Percentiles rank a stretch among this genome's conserved stretches.
These are phyloP conservation scores for Lentinus brumalis DNA, from an alignment of 768 basidiomycete species.

Conservation along the genomic window DNA sequence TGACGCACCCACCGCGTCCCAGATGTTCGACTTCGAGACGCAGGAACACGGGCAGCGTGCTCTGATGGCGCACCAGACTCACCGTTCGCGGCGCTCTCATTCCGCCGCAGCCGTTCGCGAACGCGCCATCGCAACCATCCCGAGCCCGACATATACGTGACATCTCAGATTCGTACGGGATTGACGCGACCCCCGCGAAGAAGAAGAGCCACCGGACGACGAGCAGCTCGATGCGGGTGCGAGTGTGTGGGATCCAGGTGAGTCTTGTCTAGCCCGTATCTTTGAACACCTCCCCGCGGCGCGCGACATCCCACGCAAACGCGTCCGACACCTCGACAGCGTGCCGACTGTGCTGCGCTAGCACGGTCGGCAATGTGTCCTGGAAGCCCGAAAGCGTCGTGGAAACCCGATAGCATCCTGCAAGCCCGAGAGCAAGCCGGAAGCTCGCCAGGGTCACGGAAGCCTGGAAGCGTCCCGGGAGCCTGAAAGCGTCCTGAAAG, in stretches of 20 bases:
- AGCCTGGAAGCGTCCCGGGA: too few species aligned
- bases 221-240: slow-evolving; percentile 84
- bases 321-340: too few species aligned
- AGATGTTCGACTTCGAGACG: slow-evolving; percentile 34
- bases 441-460: too few species aligned
- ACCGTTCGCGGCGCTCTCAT: slow-evolving; percentile 14
- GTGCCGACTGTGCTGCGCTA: too few species aligned
- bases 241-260: slow-evolving; percentile 99
- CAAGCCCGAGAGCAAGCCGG: too few species aligned
- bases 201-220: slow-evolving; percentile 98
- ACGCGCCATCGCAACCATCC: slow-evolving; percentile 5
- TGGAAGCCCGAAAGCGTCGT: too few species aligned
- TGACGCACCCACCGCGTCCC: slow-evolving; percentile 31
- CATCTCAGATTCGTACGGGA: slow-evolving; percentile 95
- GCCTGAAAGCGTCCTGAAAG: too few species aligned
- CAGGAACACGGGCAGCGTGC: slow-evolving; percentile 4
- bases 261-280: slow-evolving; percentile 41
- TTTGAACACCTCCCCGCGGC: too few species aligned
- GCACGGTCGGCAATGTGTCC: too few species aligned
- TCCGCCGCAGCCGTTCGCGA: slow-evolving; percentile 13
- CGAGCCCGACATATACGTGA: slow-evolving; percentile 37
- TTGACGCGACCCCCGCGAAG: slow-evolving; percentile 88
- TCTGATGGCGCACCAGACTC: background rate
- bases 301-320: too few species aligned
- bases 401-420: too few species aligned